Evolutionary conservation across 2,329 filamentous ascomycete species (phyloP).

Genomic region (Fusarium coffeatum): DNA sequence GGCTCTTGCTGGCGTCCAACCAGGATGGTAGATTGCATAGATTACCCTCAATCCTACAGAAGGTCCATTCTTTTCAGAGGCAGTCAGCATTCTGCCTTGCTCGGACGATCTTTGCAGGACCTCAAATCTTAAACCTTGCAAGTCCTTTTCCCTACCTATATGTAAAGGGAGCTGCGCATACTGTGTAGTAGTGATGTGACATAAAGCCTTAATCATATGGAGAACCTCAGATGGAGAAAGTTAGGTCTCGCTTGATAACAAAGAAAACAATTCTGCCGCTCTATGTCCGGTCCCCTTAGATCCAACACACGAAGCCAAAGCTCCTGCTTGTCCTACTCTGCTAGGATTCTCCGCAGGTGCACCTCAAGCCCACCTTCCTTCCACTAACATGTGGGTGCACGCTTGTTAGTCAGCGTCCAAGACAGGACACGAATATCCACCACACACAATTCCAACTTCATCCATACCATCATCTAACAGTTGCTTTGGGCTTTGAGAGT

Average conservation of each 20-base stretch:
- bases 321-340: background rate
- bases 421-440: conserved; percentile 25
- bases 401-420: conserved; percentile 32
- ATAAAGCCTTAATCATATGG: background rate
- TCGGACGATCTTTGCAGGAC: background rate
- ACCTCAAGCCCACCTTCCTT: conserved; percentile 4
- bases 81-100: conserved; percentile 4
- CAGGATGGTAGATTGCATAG: background rate
- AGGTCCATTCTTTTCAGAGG: background rate
- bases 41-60: background rate
- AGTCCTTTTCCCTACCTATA: background rate
- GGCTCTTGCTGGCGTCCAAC: background rate
- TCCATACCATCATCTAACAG: conserved; percentile 16
- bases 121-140: background rate
- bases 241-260: background rate
- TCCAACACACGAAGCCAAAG: background rate
- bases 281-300: conserved; percentile 19
- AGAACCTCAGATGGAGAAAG: background rate
- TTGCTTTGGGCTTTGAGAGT: background rate
- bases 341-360: conserved; percentile 37
- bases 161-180: background rate
- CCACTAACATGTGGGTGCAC: conserved; percentile 21
- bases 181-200: background rate
- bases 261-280: conserved; percentile 17
- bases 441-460: conserved; percentile 35